phyloP scores from a whole-genome alignment of 2,329 filamentous ascomycete genomes.

The Botryotinia narcissicola region DNA sequence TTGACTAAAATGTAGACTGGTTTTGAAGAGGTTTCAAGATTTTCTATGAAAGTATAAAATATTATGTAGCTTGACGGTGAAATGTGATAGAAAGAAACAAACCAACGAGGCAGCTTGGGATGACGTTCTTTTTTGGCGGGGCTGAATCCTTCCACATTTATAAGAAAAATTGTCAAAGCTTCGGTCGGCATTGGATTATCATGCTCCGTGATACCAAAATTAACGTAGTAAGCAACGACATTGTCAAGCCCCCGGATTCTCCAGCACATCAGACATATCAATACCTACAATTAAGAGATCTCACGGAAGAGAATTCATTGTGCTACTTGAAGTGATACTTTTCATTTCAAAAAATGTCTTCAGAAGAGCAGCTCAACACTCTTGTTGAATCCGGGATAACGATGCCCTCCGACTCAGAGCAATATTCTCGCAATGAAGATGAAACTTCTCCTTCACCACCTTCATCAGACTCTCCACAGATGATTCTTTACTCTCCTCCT shows the following conservation, averaged over 20 bases:
- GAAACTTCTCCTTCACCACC: slow-evolving; percentile 59
- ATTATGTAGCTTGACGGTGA: not conserved
- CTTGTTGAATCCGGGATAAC: slow-evolving; percentile 73
- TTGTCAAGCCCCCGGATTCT: not conserved
- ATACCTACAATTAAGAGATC: not conserved
- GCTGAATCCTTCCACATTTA: not conserved
- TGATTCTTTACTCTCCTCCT: slow-evolving; percentile 86
- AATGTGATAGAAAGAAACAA: slow-evolving; percentile 1
- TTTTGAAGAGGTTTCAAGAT: not conserved
- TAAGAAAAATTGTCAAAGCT: slow-evolving; percentile 18
- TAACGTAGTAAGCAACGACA: not conserved
- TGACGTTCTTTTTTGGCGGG: slow-evolving; percentile 15
- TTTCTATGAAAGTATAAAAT: not conserved
- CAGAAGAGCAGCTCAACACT: slow-evolving; percentile 50
- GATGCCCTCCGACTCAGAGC: slow-evolving; percentile 79
- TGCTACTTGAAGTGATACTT: not conserved
- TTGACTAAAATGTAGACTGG: not conserved
- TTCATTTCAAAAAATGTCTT: slow-evolving; percentile 48
- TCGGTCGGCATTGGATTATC: not conserved
- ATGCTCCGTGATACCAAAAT: not conserved
- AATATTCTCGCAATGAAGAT: slow-evolving; percentile 68
- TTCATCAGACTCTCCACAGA: slow-evolving; percentile 59
- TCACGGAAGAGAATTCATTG: not conserved
- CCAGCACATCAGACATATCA: not conserved
- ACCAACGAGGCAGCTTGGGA: slow-evolving; percentile 26